Conservation (phyloP, 2,329 filamentous ascomycete species). For the Celoporthe dispersa region DNA sequence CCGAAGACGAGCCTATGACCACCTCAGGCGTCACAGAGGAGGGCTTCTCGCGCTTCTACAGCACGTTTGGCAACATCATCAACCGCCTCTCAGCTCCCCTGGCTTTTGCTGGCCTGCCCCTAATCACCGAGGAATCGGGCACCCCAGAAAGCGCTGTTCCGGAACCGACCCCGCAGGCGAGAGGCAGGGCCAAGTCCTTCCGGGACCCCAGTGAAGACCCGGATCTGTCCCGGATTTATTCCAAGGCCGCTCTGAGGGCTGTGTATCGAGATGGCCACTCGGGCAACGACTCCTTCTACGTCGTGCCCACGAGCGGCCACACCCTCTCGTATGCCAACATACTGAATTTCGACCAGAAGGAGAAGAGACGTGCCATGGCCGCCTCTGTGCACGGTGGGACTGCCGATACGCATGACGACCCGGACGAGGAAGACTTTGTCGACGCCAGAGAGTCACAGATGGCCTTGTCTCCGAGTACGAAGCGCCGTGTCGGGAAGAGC, state of each 20-base stretch:
- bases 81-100: conserved; percentile 87
- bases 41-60: conserved; percentile 89
- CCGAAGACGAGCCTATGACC: conserved; percentile 37
- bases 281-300: conserved; percentile 82
- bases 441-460: conserved; percentile 75
- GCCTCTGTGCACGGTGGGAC: conserved; percentile 50
- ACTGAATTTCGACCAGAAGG: conserved; percentile 70
- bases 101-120: conserved; percentile 88
- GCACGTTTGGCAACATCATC: conserved; percentile 85
- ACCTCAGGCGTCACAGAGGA: conserved; percentile 50
- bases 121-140: conserved; percentile 59
- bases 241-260: conserved; percentile 80
- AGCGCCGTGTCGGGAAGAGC: conserved; percentile 46
- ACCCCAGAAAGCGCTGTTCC: conserved; percentile 42
- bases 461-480: conserved; percentile 47
- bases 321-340: conserved; percentile 95
- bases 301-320: conserved; percentile 89
- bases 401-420: conserved; percentile 54
- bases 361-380: conserved; percentile 60
- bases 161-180: conserved; percentile 44
- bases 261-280: conserved; percentile 71
- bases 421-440: conserved; percentile 84
- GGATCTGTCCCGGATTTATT: conserved; percentile 83
- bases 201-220: conserved; percentile 57
- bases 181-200: conserved; percentile 40